Evolutionary conservation across 352 stramenopile species (phyloP), one percentile per base, ranked within the genome.

Genomic region (Peronospora destructor): DNA sequence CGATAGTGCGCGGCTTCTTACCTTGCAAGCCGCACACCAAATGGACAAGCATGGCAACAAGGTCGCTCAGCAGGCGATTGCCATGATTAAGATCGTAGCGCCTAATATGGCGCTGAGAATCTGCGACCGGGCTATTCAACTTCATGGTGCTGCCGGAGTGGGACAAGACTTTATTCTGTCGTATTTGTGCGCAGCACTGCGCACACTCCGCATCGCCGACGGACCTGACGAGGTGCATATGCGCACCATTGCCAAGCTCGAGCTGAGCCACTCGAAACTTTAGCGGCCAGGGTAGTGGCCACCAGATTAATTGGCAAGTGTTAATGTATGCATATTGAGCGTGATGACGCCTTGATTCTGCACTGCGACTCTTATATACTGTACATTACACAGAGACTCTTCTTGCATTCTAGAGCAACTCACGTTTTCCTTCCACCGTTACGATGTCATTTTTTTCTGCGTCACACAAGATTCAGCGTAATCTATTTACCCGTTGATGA

Each of bases 211-310:
- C 43, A 88, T 98, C 52, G 96, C 95, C 0, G 96, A 99, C 64
- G 95, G 95, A 19, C 95, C 95, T 0, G 96, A 99, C 66, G 91
- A 96, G 53, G 95, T 99, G 39, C 96, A 98, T 77, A 92, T 95
- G 66, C 76, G 87, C 53, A 97, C 88, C 29, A 85, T 98, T 49
- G 94, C 92, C 28, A 87, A 94, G 63, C 71, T 97, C 37, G 94
- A 98, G 65, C 71, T 95, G 45, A 84, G 70, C 43, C 63, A 66
- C 45, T 76, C 68, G 4, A 73, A 72, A 51, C 17, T 78, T 45
- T 81, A 72, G 42, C 11, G 23, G n/a, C 29, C 2, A 32, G 6
- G 28, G 19, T 21, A 3, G 19, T 21, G 19, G 19, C 19, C 19
- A 21, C 3, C 19, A 21, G 19, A 21, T 3, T 21, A 3, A 21